phyloP scores from a whole-genome alignment of 2,329 filamentous ascomycete genomes.

The Epichloe sylvatica region DNA sequence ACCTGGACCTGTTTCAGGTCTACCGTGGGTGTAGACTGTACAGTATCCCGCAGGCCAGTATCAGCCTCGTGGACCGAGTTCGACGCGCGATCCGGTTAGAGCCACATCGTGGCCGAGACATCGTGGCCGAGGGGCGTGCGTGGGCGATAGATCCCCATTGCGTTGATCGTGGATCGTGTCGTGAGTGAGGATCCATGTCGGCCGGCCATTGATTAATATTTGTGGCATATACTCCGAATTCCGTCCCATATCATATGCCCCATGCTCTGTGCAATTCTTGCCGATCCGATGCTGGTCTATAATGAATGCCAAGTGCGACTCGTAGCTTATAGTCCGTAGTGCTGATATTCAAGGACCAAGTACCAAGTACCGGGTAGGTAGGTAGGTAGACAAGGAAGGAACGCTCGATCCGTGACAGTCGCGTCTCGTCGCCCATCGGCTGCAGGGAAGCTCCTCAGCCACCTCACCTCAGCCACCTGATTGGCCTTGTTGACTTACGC shows the following conservation, averaged over 20 bases:
- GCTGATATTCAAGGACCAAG: too few relatives aligned
- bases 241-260: too few relatives aligned
- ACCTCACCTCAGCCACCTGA: constrained; percentile 17
- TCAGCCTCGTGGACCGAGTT: constrained; percentile 8
- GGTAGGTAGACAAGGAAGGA: too few relatives aligned
- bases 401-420: neutral
- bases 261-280: too few relatives aligned
- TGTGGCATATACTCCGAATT: too few relatives aligned
- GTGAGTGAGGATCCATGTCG: too few relatives aligned
- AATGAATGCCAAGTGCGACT: too few relatives aligned
- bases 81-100: constrained; percentile 6
- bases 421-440: constrained; percentile 11
- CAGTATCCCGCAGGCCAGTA: neutral
- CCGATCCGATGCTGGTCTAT: too few relatives aligned
- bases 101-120: constrained; percentile 1
- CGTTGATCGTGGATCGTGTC: too few relatives aligned
- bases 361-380: too few relatives aligned
- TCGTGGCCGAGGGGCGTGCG: constrained; percentile 3
- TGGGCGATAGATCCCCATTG: neutral
- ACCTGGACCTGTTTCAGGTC: constrained; percentile 10
- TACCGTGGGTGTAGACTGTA: neutral
- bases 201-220: too few relatives aligned
- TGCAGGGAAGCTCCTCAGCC: constrained; percentile 15
- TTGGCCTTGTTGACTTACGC: constrained; percentile 19
- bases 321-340: too few relatives aligned